Evolutionary conservation across 1,139 yeast species (phyloP).

Genomic region (Kurtzmaniella quercitrusa): DNA sequence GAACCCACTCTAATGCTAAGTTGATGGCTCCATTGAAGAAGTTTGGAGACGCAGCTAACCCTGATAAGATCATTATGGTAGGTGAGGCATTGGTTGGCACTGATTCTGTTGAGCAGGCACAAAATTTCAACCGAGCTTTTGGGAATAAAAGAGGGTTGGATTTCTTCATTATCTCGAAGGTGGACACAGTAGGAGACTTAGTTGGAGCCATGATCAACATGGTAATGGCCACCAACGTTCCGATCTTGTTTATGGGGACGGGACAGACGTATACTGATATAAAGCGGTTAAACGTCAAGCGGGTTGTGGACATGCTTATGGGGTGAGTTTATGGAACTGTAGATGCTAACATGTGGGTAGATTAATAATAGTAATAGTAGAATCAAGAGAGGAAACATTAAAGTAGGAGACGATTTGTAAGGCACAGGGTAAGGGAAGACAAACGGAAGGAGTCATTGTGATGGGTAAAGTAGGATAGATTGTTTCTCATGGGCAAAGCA

Average conservation of each 20-base stretch:
- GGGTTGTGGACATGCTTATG: conserved; percentile 88
- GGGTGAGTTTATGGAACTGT: no score
- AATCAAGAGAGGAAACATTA: no score
- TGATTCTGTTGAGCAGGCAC: conserved; percentile 94
- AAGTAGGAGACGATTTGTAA: no score
- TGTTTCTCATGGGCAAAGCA: no score
- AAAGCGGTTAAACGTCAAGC: conserved; percentile 84
- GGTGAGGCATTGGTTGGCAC: conserved; percentile 98
- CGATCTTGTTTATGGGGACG: conserved; percentile 91
- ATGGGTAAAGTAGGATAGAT: no score
- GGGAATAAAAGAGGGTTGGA: conserved; percentile 80
- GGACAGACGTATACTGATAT: conserved; percentile 97
- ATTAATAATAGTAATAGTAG: no score
- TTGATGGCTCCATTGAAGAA: conserved; percentile 94
- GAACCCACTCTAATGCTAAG: conserved; percentile 93
- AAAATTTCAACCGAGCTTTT: conserved; percentile 87
- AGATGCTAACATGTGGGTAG: no score
- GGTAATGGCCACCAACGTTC: conserved; percentile 96
- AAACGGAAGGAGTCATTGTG: no score
- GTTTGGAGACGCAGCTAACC: conserved; percentile 93
- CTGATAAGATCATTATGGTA: conserved; percentile 96
- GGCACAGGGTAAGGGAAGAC: no score
- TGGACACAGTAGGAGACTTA: conserved; percentile 96
- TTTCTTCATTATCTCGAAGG: conserved; percentile 89
- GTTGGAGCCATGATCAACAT: conserved; percentile 96